A percentile compares a stretch with the other conserved stretches of the same genome.
Evolutionary conservation across 192 early-diverging fungal genomes (phyloP).

Genomic region (Backusella parvicylindrica): DNA sequence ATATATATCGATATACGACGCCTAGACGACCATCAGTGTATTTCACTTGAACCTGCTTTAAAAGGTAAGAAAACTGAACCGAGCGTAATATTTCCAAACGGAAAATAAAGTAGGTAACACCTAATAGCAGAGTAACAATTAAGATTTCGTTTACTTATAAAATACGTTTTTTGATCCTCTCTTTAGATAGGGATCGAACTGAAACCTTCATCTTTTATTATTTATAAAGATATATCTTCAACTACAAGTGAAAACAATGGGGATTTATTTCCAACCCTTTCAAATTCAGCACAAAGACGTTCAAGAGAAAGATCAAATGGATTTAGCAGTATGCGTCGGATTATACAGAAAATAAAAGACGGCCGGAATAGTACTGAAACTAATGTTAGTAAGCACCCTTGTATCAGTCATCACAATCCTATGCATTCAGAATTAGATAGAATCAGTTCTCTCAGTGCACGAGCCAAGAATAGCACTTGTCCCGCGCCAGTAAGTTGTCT

Average conservation of each 20-base stretch:
- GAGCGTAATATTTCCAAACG: slow-evolving; percentile 11
- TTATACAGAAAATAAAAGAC: not conserved
- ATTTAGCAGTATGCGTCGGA: not conserved
- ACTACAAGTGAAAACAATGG: not conserved
- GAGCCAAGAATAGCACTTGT: not conserved
- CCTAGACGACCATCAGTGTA: slow-evolving; percentile 49
- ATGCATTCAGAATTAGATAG: not conserved
- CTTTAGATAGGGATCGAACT: slow-evolving; percentile 13
- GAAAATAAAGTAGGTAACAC: not conserved
- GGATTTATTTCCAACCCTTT: not conserved
- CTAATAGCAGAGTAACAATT: not conserved
- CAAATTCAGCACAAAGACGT: not conserved
- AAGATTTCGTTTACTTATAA: not conserved
- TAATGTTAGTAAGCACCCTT: not conserved
- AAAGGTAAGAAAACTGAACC: not conserved
- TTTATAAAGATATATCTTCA: not conserved
- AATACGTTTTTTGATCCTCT: not conserved
- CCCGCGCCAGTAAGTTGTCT: not conserved
- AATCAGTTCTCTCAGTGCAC: not conserved
- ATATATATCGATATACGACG: slow-evolving; percentile 45
- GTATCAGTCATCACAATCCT: not conserved
- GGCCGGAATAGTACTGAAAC: not conserved
- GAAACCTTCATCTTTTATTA: not conserved
- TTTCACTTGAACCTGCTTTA: slow-evolving; percentile 42
- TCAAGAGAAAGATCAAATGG: not conserved